Evolutionary conservation across 176 grass and related monocot species (phyloP).

Genomic region (Aegilops bicornis): DNA sequence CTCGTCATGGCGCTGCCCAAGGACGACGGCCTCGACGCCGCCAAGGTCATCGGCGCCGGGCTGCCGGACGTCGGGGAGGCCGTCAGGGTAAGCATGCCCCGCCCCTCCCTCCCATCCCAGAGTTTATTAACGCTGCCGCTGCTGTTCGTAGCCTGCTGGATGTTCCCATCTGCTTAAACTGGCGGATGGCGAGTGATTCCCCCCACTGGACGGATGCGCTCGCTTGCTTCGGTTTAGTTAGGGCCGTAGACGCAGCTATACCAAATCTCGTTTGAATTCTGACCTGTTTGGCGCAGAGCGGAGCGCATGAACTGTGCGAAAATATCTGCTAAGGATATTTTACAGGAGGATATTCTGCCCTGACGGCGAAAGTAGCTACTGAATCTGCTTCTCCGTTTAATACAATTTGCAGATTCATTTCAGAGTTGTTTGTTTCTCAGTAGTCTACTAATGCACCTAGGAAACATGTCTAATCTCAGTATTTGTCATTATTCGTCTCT

Average conservation of each 20-base stretch:
- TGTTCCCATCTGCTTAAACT: neutral
- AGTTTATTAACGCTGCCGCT: neutral
- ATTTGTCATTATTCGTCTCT: neutral
- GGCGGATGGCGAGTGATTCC: neutral
- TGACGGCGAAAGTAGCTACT: neutral
- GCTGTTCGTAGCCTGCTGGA: neutral
- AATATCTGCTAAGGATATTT: neutral
- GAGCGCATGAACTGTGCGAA: neutral
- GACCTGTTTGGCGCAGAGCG: neutral
- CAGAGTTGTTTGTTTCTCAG: neutral
- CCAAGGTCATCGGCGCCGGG: slow-evolving; percentile 36
- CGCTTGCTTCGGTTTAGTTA: slow-evolving; percentile 1
- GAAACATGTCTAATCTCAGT: neutral
- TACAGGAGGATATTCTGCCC: neutral
- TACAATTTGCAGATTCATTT: neutral
- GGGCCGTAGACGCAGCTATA: neutral
- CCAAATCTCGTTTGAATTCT: neutral
- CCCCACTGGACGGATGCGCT: neutral
- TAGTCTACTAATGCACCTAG: neutral
- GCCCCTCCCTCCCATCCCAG: neutral
- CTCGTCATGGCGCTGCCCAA: slow-evolving; percentile 44
- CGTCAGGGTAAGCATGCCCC: neutral
- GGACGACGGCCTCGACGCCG: slow-evolving; percentile 44
- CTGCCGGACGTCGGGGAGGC: slow-evolving; percentile 40
- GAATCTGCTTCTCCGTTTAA: neutral